These are phyloP conservation scores for Xylaria digitata DNA, from an alignment of 2,329 filamentous ascomycete genomes.

Conservation along the genomic window DNA sequence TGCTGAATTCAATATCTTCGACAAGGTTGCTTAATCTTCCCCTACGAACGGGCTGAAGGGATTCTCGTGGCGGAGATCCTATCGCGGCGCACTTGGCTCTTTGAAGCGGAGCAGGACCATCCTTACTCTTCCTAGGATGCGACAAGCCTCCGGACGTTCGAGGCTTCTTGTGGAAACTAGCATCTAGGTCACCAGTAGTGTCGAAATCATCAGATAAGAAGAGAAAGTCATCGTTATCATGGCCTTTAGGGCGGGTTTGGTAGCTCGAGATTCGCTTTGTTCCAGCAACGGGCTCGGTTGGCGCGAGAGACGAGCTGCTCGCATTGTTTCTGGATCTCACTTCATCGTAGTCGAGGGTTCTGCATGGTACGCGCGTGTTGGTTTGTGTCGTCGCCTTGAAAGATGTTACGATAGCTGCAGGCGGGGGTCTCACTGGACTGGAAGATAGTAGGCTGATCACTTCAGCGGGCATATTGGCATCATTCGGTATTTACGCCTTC, in stretches of 20 bases:
- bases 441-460: slow-evolving; percentile 53
- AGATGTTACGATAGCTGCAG: slow-evolving; percentile 23
- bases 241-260: slow-evolving; percentile 23
- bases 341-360: slow-evolving; percentile 32
- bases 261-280: slow-evolving; percentile 37
- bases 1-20: slow-evolving; percentile 49
- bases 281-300: slow-evolving; percentile 10
- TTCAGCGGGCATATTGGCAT: slow-evolving; percentile 49
- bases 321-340: slow-evolving; percentile 18
- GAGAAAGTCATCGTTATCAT: slow-evolving; percentile 46
- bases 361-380: slow-evolving; percentile 23
- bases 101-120: slow-evolving; percentile 21
- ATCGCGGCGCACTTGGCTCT: slow-evolving; percentile 38
- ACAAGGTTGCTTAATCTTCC: slow-evolving; percentile 43
- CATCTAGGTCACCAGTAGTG: slow-evolving; percentile 53
- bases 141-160: slow-evolving; percentile 30
- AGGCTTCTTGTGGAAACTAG: slow-evolving; percentile 43
- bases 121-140: slow-evolving; percentile 18
- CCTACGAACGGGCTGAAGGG: slow-evolving; percentile 30
- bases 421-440: slow-evolving; percentile 44
- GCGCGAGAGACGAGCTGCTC: slow-evolving; percentile 1
- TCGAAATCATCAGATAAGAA: slow-evolving; percentile 58
- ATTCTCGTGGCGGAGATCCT: slow-evolving; percentile 18
- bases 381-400: slow-evolving; percentile 16
- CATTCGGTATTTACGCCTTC: background rate